Base-by-base conservation (phyloP, 2,329 filamentous ascomycete genomes). In the Aureobasidium uvarum region DNA sequence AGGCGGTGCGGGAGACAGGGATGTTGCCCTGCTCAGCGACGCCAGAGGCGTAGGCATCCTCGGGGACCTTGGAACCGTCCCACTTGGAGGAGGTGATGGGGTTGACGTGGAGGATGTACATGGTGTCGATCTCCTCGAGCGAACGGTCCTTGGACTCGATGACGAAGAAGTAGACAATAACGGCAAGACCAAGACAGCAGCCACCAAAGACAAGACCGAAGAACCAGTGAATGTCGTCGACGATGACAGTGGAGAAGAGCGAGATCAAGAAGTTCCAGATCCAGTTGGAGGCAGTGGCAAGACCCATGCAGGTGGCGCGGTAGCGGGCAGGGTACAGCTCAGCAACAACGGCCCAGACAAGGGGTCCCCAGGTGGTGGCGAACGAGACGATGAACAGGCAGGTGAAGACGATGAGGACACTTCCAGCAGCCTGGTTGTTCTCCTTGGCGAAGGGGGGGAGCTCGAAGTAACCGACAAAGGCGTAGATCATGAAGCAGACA, bases 401-500 rank as follows among this genome's bases (percentile, higher is more conserved):
- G 6, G 73, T 72, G 70, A 76, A 76, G 52, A 75, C 73, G 56
- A 76, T 75, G 46, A 76, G 70, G 41, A 74, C 69, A 64, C 71
- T 74, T 39, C 73, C 73, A 18, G 73, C 69, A 13, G 68, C 67
- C 5, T 70, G 69, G 16, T 70, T 71, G 63, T 62, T 72, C 14
- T 67, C 18, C 2, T 68, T 64, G 46, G 71, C 72, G 14, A 66
- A 28, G 4, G 70, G 65, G 64, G 70, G 67, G 23, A 74, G 68
- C n/a, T 68, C 62, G 52, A 71, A 74, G 55, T 71, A 67, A 46
- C 73, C 72, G 20, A 76, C 72, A 23, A 72, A 72, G 6, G 74
- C 69, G 67, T 87, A 83, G 67, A 90, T 81, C 71, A 89, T 77
- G 77, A 92, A 92, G 75, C 91, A 75, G 69, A 75, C 72, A 67